Evolutionary conservation across 805 yeast species (phyloP).

Genomic region (Candida verbasci): DNA sequence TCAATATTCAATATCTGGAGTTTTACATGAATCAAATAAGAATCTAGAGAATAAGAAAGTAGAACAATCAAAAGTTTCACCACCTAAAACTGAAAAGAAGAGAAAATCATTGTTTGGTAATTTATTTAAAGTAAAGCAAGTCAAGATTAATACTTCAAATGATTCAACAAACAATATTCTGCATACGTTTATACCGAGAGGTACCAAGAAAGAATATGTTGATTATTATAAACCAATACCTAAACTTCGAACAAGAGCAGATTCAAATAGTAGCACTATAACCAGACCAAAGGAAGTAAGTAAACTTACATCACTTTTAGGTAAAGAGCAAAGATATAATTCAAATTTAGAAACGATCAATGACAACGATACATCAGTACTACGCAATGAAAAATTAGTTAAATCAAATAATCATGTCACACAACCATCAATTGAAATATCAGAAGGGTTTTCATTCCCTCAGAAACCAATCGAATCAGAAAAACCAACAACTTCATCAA

Average conservation of each 20-base stretch:
- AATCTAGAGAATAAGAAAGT: neutral
- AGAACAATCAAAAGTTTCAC: too few species aligned
- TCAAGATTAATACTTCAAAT: neutral
- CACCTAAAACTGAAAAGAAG: neutral
- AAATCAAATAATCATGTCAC: neutral
- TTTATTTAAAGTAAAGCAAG: conserved; percentile 3
- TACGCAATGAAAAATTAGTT: too few species aligned
- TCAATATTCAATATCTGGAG: too few species aligned
- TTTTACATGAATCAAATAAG: neutral
- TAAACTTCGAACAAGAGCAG: conserved; percentile 9
- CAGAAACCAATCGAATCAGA: neutral
- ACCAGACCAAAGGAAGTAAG: neutral
- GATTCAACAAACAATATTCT: neutral
- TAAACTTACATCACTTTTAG: neutral
- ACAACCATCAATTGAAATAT: neutral
- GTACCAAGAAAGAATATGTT: conserved; percentile 17
- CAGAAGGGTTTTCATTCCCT: neutral
- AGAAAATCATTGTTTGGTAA: neutral
- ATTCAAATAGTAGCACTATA: neutral
- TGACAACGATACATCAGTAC: too few species aligned
- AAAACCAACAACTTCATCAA: neutral
- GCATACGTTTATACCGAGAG: conserved; percentile 19
- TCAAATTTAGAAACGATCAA: too few species aligned
- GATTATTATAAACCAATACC: conserved; percentile 22
- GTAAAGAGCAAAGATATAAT: neutral